Evolutionary conservation across 495 filamentous ascomycete species (phyloP).

Genomic region (Penicillium arizonense): DNA sequence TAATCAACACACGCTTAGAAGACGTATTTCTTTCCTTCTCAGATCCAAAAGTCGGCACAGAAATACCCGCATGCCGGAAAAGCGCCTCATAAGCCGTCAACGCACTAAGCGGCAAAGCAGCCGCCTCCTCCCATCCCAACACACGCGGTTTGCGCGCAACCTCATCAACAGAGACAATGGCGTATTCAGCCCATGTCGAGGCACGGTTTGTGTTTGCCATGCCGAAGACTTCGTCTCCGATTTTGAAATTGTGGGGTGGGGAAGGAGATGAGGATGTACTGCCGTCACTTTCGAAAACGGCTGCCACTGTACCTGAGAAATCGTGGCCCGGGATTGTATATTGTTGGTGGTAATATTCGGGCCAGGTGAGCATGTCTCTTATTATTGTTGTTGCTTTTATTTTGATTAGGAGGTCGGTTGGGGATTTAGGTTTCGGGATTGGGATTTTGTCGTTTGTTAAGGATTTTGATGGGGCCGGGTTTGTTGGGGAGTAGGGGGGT

Average conservation of each 20-base stretch:
- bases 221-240: slow-evolving; percentile 36
- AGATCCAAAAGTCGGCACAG: background rate
- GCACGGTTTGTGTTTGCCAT: slow-evolving; percentile 24
- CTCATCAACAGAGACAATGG: slow-evolving; percentile 20
- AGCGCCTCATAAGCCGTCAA: slow-evolving; percentile 33
- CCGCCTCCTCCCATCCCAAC: slow-evolving; percentile 22
- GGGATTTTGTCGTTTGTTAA: slow-evolving; percentile 27
- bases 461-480: slow-evolving; percentile 30
- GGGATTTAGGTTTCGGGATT: slow-evolving; percentile 17
- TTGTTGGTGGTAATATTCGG: slow-evolving; percentile 27
- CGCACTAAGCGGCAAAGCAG: slow-evolving; percentile 31
- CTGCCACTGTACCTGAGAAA: slow-evolving; percentile 41
- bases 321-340: slow-evolving; percentile 41
- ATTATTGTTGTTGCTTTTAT: slow-evolving; percentile 31
- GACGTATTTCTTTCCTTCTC: background rate
- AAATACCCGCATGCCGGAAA: slow-evolving; percentile 24
- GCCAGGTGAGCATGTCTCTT: slow-evolving; percentile 35
- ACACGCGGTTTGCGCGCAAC: slow-evolving; percentile 22
- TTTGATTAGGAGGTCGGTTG: slow-evolving; percentile 26
- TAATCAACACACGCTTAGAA: slow-evolving; percentile 22
- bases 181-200: slow-evolving; percentile 31
- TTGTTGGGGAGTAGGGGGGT: slow-evolving; percentile 23
- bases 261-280: too few relatives aligned
- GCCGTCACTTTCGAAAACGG: slow-evolving; percentile 10
- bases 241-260: slow-evolving; percentile 12